Evolutionary conservation across 2,329 filamentous ascomycete species (phyloP), one percentile per base, ranked within the genome.

Genomic region (Aspergillus brunneoviolaceus): DNA sequence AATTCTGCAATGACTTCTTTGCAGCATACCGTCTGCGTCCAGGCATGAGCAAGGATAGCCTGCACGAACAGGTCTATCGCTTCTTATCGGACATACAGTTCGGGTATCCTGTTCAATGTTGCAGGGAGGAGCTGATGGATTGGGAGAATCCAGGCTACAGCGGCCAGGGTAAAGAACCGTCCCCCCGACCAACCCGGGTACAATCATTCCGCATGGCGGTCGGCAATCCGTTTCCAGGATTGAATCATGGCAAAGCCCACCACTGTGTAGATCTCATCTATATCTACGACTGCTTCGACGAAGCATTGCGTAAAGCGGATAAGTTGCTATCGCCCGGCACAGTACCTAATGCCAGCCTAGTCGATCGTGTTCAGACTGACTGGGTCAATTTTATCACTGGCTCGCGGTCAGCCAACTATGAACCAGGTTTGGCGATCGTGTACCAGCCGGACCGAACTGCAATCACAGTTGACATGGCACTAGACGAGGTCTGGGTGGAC

Each of bases 51-150:
- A 1, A 12, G 6, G 16, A 35, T 0, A 31, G 35, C 5, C 27
- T 55, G 7, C 42, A 29, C 1, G 27, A 19, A 16, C 25, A 47
- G n/a, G 53, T 31, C 2, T 47, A 48, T 48, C 42, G 48, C 4
- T 25, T 55, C 39, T 47, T 55, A 14, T 48, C 53, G 10, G 53
- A 55, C n/a, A 49, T 55, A 29, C 52, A 55, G 42, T 55, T 55
- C 16, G 53, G 45, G 3, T 55, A 55, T 21, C 53, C 42, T 4
- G 53, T 55, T 10, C 53, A 55, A 7, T 19, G 45, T 16, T 45
- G 33, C 6, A 48, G 45, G 19, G 16, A 55, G 29, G 53, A 55
- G 27, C 27, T 55, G 29, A 55, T 33, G 25, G 29, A 27, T 6
- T 55, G 53, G 53, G 53, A 55, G 14, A 5, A 1, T 9, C 10